Conservation (phyloP, 768 basidiomycete species). For the Clitopilus hobsonii region DNA sequence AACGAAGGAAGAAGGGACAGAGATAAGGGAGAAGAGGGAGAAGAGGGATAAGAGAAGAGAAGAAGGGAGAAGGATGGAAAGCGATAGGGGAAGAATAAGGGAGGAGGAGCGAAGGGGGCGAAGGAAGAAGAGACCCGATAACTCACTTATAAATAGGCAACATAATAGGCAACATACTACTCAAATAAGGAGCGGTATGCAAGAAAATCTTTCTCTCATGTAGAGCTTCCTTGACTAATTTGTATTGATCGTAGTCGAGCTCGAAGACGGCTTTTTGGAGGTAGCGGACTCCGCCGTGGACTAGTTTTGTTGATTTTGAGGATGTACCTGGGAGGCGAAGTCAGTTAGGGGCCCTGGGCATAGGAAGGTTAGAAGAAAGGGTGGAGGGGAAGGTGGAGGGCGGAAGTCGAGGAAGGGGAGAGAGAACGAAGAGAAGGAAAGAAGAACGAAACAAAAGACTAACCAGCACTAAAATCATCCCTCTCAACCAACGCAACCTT, state of each 20-base stretch:
- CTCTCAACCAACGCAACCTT: constrained; percentile 92
- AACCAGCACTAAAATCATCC: constrained; percentile 88
- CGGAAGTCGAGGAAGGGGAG: too few species aligned
- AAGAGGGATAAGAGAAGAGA: too few species aligned
- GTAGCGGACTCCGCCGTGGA: constrained; percentile 97
- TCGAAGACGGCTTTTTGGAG: constrained; percentile 96
- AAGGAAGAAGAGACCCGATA: not conserved
- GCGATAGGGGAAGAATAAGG: too few species aligned
- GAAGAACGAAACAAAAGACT: constrained; percentile 12
- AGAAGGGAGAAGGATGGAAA: too few species aligned
- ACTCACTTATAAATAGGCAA: constrained; percentile 88
- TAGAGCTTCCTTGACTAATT: constrained; percentile 92
- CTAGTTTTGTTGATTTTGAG: constrained; percentile 96
- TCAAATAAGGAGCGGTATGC: constrained; percentile 92
- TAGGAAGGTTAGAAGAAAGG: too few species aligned
- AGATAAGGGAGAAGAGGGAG: not conserved
- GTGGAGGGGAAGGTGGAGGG: too few species aligned
- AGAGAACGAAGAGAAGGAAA: too few species aligned
- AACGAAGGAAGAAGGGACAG: not conserved
- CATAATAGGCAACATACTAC: constrained; percentile 94
- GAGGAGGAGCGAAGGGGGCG: too few species aligned
- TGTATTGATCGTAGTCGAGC: constrained; percentile 94
- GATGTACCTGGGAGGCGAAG: constrained; percentile 95
- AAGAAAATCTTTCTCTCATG: constrained; percentile 92
- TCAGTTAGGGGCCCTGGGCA: too few species aligned